Evolutionary conservation across 1,284 basidiomycete species (phyloP).

Genomic region (Caloboletus firmus): DNA sequence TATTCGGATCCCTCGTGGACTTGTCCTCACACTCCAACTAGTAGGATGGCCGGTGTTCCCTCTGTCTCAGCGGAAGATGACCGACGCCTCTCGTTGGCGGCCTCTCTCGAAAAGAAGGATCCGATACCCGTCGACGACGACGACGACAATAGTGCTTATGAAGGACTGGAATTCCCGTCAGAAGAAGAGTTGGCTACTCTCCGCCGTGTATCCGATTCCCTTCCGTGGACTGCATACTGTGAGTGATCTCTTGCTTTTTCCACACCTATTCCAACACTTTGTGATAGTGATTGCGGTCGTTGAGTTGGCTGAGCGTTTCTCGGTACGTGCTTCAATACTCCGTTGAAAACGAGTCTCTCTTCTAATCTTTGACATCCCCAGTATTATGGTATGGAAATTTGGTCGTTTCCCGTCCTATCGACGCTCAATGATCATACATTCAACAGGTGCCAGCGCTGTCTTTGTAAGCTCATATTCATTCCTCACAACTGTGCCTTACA

Average conservation of each 20-base stretch:
- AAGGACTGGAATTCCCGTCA: constrained; percentile 66
- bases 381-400: constrained; percentile 37
- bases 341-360: background rate
- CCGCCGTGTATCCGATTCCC: constrained; percentile 58
- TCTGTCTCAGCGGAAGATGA: constrained; percentile 5
- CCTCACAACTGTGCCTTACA: constrained; percentile 16
- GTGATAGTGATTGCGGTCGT: constrained; percentile 63
- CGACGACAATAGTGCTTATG: constrained; percentile 47
- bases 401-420: background rate
- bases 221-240: constrained; percentile 71
- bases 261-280: constrained; percentile 5
- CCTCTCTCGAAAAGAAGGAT: constrained; percentile 21
- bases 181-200: constrained; percentile 64
- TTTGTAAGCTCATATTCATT: constrained; percentile 47
- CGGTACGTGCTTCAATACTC: constrained; percentile 39
- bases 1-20: background rate
- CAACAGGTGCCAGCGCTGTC: constrained; percentile 63
- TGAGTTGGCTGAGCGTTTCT: constrained; percentile 77
- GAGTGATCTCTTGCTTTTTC: constrained; percentile 30
- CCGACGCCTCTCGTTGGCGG: background rate
- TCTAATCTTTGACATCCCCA: constrained; percentile 15
- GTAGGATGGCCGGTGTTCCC: constrained; percentile 12
- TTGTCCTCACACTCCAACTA: background rate
- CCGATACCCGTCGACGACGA: background rate
- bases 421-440: constrained; percentile 26